These are phyloP conservation scores for Lentinula sp. DNA, from an alignment of 768 basidiomycete genomes.

Conservation along the genomic window DNA sequence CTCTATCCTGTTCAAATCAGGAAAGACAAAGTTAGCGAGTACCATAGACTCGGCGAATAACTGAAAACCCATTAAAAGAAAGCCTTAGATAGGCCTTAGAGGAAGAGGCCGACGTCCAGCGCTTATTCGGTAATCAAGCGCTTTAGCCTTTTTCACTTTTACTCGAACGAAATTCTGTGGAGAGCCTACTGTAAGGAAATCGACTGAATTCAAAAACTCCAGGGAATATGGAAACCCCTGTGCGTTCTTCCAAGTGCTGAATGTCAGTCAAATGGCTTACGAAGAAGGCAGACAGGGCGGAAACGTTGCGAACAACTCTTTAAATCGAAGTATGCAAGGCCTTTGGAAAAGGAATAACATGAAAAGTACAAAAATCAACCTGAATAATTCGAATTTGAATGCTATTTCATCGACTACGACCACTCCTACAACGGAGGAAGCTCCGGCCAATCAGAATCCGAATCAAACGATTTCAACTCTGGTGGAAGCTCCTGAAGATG, in stretches of 20 bases:
- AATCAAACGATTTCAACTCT: too few relatives aligned
- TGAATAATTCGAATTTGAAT: constrained; percentile 35
- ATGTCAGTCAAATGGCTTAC: constrained; percentile 18
- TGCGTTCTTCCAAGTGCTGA: constrained; percentile 6
- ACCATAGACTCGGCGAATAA: too few relatives aligned
- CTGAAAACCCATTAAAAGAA: too few relatives aligned
- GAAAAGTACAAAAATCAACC: constrained; percentile 52
- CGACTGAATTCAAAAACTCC: too few relatives aligned
- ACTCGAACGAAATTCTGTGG: background rate
- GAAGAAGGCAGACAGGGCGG: constrained; percentile 55
- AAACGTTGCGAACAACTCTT: constrained; percentile 33
- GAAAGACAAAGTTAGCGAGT: too few relatives aligned
- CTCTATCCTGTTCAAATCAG: too few relatives aligned
- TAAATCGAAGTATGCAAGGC: constrained; percentile 77
- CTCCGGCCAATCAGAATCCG: background rate
- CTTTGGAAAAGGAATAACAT: constrained; percentile 64
- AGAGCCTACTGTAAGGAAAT: background rate
- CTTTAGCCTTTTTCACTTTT: too few relatives aligned
- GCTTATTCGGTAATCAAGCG: too few relatives aligned
- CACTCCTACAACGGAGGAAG: constrained; percentile 16
- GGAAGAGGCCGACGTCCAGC: too few relatives aligned
- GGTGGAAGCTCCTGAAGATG: too few relatives aligned
- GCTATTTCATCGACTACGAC: background rate
- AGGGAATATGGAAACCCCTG: constrained; percentile 10
- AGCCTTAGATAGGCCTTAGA: too few relatives aligned